These are phyloP conservation scores for Margaritispora aquatica DNA, from an alignment of 495 filamentous ascomycete species.

Conservation along the genomic window DNA sequence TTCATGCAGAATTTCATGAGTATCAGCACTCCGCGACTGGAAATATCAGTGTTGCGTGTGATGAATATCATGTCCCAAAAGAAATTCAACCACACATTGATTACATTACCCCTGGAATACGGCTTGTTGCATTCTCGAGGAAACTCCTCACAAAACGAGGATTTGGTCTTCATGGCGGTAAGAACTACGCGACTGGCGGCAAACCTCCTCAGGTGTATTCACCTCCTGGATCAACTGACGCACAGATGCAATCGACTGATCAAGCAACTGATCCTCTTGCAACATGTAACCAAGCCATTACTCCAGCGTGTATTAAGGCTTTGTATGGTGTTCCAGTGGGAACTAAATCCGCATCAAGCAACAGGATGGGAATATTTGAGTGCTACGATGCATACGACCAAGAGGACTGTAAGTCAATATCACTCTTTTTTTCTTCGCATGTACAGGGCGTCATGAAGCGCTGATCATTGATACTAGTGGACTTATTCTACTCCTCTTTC, in stretches of 20 bases:
- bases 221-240: background rate
- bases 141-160: background rate
- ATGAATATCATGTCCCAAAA: slow-evolving; percentile 18
- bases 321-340: slow-evolving; percentile 17
- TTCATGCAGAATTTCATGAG: slow-evolving; percentile 14
- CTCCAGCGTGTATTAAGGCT: slow-evolving; percentile 26
- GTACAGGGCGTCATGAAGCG: no score
- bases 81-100: slow-evolving; percentile 12
- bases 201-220: background rate
- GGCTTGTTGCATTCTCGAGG: background rate
- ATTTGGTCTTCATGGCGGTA: background rate
- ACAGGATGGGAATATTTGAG: slow-evolving; percentile 22
- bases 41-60: slow-evolving; percentile 13
- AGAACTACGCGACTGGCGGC: background rate
- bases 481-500: slow-evolving; percentile 1
- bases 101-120: slow-evolving; percentile 14
- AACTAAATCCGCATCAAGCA: slow-evolving; percentile 7
- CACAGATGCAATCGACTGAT: background rate
- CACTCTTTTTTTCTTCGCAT: no score
- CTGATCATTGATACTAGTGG: no score
- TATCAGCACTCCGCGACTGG: slow-evolving; percentile 8
- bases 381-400: slow-evolving; percentile 8
- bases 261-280: background rate
- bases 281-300: slow-evolving; percentile 23
- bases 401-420: no score